Base-by-base conservation (phyloP, 352 stramenopile genomes). In the Globisporangium okanoganense region DNA sequence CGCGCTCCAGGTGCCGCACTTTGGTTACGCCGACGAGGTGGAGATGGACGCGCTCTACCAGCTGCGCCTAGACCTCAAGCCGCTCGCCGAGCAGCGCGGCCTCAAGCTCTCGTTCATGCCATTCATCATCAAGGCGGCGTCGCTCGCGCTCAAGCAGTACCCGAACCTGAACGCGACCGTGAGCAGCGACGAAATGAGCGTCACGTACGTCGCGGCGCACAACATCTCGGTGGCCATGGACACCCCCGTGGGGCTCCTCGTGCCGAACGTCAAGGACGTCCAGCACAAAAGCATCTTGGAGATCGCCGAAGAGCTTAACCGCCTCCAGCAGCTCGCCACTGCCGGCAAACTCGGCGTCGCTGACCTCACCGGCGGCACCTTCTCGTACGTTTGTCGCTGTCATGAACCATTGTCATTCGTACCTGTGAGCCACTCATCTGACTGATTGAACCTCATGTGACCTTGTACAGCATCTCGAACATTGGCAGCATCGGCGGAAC, bases 161-260 rank as follows among this genome's bases (percentile, higher is more conserved):
- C 97, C 97, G 14, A 76, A 85, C 10, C 67, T 99, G 29, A 99
- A 99, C 65, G 85, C 92, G 38, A 92, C 83, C 14, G 87, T 98
- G 20, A 95, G 86, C 53, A 74, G 85, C 14, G 88, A 95, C 40
- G 74, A 90, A 50, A 92, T 82, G 29, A 79, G 85, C 40, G 68
- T 99, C 43, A 96, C 80, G 6, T 81, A 98, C 53, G 71, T 98
- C 40, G 79, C 77, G 2, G 71, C 89, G 33, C 97, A 99, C 79
- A 98, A 99, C 73, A 98, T 99, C 66, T 98, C 96, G 31, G 84
- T 99, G 44, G 97, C 97, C 25, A 99, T 99, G 88, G 97, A 99
- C 74, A 99, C 96, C 0, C 88, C 93, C 0, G 82, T 83, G 36
- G 97, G 97, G 18, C 73, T 99, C 47, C 87, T 99, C 44, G 97